Base-by-base conservation (phyloP, 2,329 filamentous ascomycete species). In the Penicillium sp. region DNA sequence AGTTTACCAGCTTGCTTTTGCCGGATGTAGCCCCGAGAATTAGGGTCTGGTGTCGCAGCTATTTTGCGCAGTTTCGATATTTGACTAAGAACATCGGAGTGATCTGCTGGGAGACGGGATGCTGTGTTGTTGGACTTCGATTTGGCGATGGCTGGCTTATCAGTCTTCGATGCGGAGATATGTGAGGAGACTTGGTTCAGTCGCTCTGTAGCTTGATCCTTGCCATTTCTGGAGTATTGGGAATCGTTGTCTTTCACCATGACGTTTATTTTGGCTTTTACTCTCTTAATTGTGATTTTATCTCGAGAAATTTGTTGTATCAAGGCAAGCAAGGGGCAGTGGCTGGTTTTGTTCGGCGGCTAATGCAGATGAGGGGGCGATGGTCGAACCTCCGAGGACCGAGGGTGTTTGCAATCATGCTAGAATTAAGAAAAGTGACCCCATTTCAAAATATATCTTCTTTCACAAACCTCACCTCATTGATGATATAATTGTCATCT, bases 1-100 rank as follows among this genome's bases (percentile, higher is more conserved):
- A 88, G 77, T 68, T 88, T 88, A 1, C 86, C 86, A 3, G 84
- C 80, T 70, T 84, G 77, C 61, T 86, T 86, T 67, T 88, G 86
- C 5, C 83, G 80, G n/a, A 83, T 70, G 60, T 87, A 88, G 24
- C 85, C 85, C 59, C 81, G 75, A 54, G 81, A 81, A 8, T 73
- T 79, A 0, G 76, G 68, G 51, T 85, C 77, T 2, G 86, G 84
- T 1, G 80, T 86, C 22, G 77, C 73, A 11, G 85, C 84, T 37
- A 85, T 80, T 7, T 70, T 74, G 16, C 76, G 77, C 1, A 88
- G 76, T 0, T 76, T 75, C 5, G 72, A 61, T n/a, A 88, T 75
- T 62, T 87, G 83, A n/a, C 71, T 73, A 0, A 86, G 79, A 16
- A 87, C 79, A 61, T 88, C 86, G 33, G 82, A 83, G 69, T 87